Conservation (phyloP, 202 grass and related monocot genomes). For the Elaeis oleifera region DNA sequence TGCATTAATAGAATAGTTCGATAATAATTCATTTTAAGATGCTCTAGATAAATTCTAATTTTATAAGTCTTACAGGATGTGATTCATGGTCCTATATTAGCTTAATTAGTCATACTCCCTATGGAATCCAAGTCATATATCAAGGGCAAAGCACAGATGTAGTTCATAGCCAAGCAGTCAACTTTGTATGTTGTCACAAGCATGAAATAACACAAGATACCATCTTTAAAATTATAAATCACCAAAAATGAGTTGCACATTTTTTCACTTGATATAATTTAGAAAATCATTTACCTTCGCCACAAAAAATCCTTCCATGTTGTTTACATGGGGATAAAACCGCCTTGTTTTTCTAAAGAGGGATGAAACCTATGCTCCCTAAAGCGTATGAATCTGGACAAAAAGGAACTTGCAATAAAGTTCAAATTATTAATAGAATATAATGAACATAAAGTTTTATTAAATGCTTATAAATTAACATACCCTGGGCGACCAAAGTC, state of each 20-base stretch:
- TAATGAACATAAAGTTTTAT: slow-evolving; percentile 8
- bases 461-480: slow-evolving; percentile 8
- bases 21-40: too few relatives aligned
- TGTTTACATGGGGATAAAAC: slow-evolving; percentile 99
- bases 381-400: slow-evolving; percentile 69
- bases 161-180: too few relatives aligned
- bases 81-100: too few relatives aligned
- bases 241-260: background rate
- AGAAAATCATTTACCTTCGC: slow-evolving; percentile 62
- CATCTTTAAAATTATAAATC: too few relatives aligned
- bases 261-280: slow-evolving; percentile 14
- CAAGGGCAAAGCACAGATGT: too few relatives aligned
- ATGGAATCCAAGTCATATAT: too few relatives aligned
- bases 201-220: too few relatives aligned
- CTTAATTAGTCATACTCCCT: too few relatives aligned
- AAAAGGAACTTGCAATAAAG: background rate
- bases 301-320: slow-evolving; percentile 99
- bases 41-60: too few relatives aligned
- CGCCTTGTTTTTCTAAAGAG: slow-evolving; percentile 89
- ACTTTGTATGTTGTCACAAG: too few relatives aligned
- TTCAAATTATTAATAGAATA: slow-evolving; percentile 12
- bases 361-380: slow-evolving; percentile 93
- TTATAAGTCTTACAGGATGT: too few relatives aligned
- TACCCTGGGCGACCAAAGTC: slow-evolving; percentile 98
- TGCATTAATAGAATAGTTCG: too few relatives aligned